Evolutionary conservation across 495 filamentous ascomycete genomes (phyloP).

Genomic region (Recurvomyces mirabilis): DNA sequence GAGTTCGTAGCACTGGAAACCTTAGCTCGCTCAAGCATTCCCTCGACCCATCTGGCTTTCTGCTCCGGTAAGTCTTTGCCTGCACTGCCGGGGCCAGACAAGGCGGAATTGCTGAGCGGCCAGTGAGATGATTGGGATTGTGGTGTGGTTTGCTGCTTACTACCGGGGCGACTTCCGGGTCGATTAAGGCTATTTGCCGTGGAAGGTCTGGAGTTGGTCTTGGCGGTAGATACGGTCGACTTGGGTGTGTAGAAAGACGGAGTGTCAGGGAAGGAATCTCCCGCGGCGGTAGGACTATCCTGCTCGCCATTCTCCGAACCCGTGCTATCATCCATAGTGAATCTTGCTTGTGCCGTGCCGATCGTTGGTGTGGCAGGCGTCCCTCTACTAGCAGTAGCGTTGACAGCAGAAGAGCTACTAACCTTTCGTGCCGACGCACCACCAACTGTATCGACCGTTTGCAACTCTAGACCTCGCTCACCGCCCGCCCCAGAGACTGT

Average conservation of each 20-base stretch:
- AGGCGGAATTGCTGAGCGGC: background rate
- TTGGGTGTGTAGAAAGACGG: slow-evolving; percentile 4
- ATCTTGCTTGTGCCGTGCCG: background rate
- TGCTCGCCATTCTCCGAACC: background rate
- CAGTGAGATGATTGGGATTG: background rate
- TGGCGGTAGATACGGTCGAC: background rate
- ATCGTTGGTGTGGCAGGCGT: background rate
- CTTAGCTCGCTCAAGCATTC: slow-evolving; percentile 47
- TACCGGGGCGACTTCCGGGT: slow-evolving; percentile 4
- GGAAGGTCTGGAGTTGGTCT: slow-evolving; percentile 8
- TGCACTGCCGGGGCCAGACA: background rate
- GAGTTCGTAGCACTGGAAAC: slow-evolving; percentile 19
- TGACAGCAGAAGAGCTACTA: slow-evolving; percentile 1
- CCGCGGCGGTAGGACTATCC: background rate
- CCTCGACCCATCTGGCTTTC: slow-evolving; percentile 60
- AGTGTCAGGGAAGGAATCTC: background rate
- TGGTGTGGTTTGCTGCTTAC: background rate
- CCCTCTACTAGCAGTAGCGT: background rate
- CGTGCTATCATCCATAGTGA: slow-evolving; percentile 3
- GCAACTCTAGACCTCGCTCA: slow-evolving; percentile 55
- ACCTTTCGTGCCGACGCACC: slow-evolving; percentile 5
- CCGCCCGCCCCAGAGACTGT: slow-evolving; percentile 38
- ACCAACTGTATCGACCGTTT: slow-evolving; percentile 28
- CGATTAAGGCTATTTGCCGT: slow-evolving; percentile 7
- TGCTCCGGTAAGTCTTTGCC: slow-evolving; percentile 45